These are phyloP conservation scores for Chiua sp. DNA, from an alignment of 1,284 basidiomycete genomes.

Conservation along the genomic window DNA sequence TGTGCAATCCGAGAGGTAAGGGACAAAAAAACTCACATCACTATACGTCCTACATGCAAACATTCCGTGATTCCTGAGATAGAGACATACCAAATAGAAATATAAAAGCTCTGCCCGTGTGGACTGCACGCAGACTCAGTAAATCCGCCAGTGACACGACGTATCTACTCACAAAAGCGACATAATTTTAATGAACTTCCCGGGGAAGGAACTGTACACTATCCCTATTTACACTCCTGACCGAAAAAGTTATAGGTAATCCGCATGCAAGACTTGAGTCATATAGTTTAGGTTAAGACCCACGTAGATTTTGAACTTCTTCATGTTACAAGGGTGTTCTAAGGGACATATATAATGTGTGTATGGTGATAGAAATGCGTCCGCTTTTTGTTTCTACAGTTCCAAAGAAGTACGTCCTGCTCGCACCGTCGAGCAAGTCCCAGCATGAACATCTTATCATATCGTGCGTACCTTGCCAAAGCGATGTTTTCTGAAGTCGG, in stretches of 20 bases:
- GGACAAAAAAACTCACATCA: slow-evolving; percentile 51
- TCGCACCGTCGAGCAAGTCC: slow-evolving; percentile 6
- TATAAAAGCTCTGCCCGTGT: slow-evolving; percentile 72
- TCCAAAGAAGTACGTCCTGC: slow-evolving; percentile 54
- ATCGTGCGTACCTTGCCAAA: slow-evolving; percentile 74
- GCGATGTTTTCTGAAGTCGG: slow-evolving; percentile 62
- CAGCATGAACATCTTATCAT: not conserved
- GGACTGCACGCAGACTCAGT: too few relatives aligned
- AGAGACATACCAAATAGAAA: slow-evolving; percentile 77
- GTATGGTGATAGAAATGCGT: not conserved
- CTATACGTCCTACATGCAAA: slow-evolving; percentile 60
- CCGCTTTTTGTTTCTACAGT: slow-evolving; percentile 42
- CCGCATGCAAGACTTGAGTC: slow-evolving; percentile 63
- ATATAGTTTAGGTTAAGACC: slow-evolving; percentile 68
- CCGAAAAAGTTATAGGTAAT: slow-evolving; percentile 60
- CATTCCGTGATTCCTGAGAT: slow-evolving; percentile 63
- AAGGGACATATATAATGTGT: not conserved
- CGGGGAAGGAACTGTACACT: slow-evolving; percentile 66
- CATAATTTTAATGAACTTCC: slow-evolving; percentile 72
- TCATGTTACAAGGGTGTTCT: slow-evolving; percentile 85
- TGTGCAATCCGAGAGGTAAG: not conserved
- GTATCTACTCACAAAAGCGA: too few relatives aligned
- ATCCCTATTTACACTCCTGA: slow-evolving; percentile 58
- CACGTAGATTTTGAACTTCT: slow-evolving; percentile 75
- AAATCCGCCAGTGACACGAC: too few relatives aligned